A percentile compares a stretch with the other conserved stretches of the same genome.
Evolutionary conservation across 2,329 filamentous ascomycete species (phyloP).

Genomic region (Nothophaeocryptopus gaeumannii): DNA sequence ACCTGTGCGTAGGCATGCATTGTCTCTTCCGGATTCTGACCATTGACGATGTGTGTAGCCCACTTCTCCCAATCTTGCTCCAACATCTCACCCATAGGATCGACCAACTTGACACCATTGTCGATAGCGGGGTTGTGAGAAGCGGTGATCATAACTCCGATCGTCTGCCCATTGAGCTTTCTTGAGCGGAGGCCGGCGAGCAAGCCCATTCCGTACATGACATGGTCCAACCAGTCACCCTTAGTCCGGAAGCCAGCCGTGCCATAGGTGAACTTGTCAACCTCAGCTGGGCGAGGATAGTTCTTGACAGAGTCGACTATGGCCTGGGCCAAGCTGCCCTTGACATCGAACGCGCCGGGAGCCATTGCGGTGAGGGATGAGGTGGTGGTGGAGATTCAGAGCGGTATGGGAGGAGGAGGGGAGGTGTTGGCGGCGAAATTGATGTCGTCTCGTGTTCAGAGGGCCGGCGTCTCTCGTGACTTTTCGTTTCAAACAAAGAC

Average conservation of each 20-base stretch:
- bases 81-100: constrained; percentile 97
- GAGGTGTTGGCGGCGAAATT: too few relatives aligned
- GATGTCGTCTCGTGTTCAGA: too few relatives aligned
- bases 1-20: constrained; percentile 73
- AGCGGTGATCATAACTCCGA: constrained; percentile 95
- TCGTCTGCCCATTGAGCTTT: constrained; percentile 83
- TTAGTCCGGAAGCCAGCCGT: constrained; percentile 67
- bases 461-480: too few relatives aligned
- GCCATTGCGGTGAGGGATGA: constrained; percentile 11
- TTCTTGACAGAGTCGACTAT: constrained; percentile 33
- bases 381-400: background rate
- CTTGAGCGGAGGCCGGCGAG: constrained; percentile 84
- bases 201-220: constrained; percentile 88
- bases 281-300: constrained; percentile 33
- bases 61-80: constrained; percentile 88
- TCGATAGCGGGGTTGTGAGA: constrained; percentile 88
- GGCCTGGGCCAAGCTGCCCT: constrained; percentile 20
- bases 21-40: constrained; percentile 69
- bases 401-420: too few relatives aligned
- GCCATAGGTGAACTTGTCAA: constrained; percentile 54
- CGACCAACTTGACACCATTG: constrained; percentile 93
- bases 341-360: constrained; percentile 14
- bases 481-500: background rate
- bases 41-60: constrained; percentile 87
- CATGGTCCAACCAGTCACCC: constrained; percentile 80